phyloP scores from a whole-genome alignment of 768 basidiomycete species.

The Rickenella mellea region DNA sequence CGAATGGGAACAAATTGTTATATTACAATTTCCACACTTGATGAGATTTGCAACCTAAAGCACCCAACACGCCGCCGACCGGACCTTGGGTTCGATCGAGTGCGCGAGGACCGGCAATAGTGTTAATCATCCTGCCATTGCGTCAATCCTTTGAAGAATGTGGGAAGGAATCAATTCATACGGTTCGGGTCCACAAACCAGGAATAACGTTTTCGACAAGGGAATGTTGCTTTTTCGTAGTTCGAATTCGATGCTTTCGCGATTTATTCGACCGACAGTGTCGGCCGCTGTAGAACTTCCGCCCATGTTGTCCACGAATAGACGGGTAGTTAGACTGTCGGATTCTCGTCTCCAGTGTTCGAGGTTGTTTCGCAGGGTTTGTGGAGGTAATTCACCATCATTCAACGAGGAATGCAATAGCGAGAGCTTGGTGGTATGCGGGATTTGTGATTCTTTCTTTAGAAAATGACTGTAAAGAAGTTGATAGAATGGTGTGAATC shows the following conservation, averaged over 20 bases:
- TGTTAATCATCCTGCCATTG: slow-evolving; percentile 54
- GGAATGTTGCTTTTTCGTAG: slow-evolving; percentile 8
- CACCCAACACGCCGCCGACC: slow-evolving; percentile 56
- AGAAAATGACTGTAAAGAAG: slow-evolving; percentile 50
- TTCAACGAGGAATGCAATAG: slow-evolving; percentile 63
- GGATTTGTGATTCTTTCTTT: slow-evolving; percentile 8
- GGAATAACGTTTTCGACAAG: slow-evolving; percentile 45
- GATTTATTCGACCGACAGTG: slow-evolving; percentile 23
- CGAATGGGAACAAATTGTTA: neutral
- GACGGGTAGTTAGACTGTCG: slow-evolving; percentile 40
- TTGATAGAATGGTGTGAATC: slow-evolving; percentile 80
- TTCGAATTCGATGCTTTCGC: slow-evolving; percentile 4
- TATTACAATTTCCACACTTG: slow-evolving; percentile 10
- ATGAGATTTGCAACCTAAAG: slow-evolving; percentile 6
- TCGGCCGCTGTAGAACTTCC: slow-evolving; percentile 19
- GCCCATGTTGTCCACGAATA: slow-evolving; percentile 54
- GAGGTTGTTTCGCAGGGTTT: slow-evolving; percentile 46
- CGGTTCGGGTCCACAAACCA: slow-evolving; percentile 83
- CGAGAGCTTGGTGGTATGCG: slow-evolving; percentile 49
- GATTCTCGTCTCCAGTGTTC: slow-evolving; percentile 35
- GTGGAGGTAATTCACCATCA: slow-evolving; percentile 61
- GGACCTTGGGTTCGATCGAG: slow-evolving; percentile 67
- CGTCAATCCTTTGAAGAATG: slow-evolving; percentile 1
- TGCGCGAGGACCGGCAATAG: slow-evolving; percentile 70
- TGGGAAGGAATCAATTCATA: slow-evolving; percentile 25